Base-by-base conservation (phyloP, 805 yeast genomes). In the Wickerhamomyces hampshirensis region DNA sequence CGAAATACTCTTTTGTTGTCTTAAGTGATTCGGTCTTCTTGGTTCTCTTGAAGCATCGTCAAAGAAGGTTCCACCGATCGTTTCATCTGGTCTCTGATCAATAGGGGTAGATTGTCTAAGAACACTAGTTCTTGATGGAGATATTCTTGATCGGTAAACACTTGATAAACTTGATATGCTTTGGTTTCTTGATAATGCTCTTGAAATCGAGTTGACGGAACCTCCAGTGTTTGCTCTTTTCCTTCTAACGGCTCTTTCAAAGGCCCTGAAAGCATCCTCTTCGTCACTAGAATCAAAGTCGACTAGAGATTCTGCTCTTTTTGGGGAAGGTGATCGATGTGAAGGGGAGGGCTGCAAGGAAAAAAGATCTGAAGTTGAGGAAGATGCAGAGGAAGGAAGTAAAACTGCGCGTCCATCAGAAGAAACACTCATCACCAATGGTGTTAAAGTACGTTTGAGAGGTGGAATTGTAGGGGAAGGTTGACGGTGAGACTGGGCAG, bases 301-400 rank as follows among this genome's bases (percentile, higher is more conserved):
- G 21, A 37, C 31, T 15, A 42, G 42, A 3, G 44, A 40, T 8
- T 38, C 43, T 1, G 43, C 39, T n/a, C 57, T 44, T 27, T 51
- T 46, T 11, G 59, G 59, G 3, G 59, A 54, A 2, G 55, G 55
- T 2, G 38, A 50, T 40, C 36, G 51, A 46, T 24, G 57, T 36
- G 34, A 39, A 21, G 24, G 24, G 7, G 24, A 21, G 7, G 24
- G 24, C 33, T 18, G 43, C 14, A 38, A 15, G 1, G 53, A 46
- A 18, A 38, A 42, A 5, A 50, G 41, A 18, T 51, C 56, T 8
- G 54, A 47, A 5, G 42, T 37, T 4, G 58, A 51, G 1, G 53
- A 45, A 5, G 53, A 48, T 4, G 55, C 46, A 4, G 56, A 50
- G 6, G 52, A 28, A 1, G 42, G 45, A 18, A 40, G 48, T 6